These are phyloP conservation scores for Monilinia aucupariae DNA, from an alignment of 2,329 filamentous ascomycete species.

Conservation along the genomic window DNA sequence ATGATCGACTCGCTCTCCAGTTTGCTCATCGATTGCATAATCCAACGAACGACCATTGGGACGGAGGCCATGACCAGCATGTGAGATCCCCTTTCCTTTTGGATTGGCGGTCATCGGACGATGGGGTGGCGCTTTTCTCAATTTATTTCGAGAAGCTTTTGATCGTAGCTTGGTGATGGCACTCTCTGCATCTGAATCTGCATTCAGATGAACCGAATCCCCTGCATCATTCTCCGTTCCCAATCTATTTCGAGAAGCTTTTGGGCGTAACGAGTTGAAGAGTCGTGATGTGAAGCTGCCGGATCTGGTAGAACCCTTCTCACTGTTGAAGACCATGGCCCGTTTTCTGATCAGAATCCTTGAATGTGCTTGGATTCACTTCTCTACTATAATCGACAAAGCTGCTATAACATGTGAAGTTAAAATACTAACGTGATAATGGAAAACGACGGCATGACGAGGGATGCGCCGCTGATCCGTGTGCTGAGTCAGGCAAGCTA, in stretches of 20 bases:
- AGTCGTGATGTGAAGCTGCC: conserved; percentile 7
- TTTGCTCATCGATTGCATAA: conserved; percentile 27
- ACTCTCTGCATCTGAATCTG: conserved; percentile 5
- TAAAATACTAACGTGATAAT: not conserved
- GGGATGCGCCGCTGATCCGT: conserved; percentile 4
- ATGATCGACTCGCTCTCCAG: conserved; percentile 33
- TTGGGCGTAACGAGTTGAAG: conserved; percentile 12
- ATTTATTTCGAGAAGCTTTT: conserved; percentile 7
- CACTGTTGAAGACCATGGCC: conserved; percentile 3
- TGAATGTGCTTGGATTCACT: not conserved
- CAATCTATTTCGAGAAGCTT: conserved; percentile 9
- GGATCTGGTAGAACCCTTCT: not conserved
- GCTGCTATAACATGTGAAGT: not conserved
- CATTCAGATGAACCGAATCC: conserved; percentile 3
- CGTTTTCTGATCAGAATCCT: not conserved
- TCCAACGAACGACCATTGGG: conserved; percentile 7
- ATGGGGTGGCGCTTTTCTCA: conserved; percentile 13
- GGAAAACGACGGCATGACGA: not conserved
- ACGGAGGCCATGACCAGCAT: not conserved
- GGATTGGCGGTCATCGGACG: not conserved
- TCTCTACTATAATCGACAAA: not conserved
- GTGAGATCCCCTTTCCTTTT: not conserved
- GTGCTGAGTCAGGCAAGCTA: conserved; percentile 12
- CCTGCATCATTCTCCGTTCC: not conserved
- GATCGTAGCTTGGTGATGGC: conserved; percentile 7